Percentiles rank a stretch among this genome's conserved stretches.
phyloP scores from a whole-genome alignment of 2,329 filamentous ascomycete species.

The Colletotrichum gloeosporioides region DNA sequence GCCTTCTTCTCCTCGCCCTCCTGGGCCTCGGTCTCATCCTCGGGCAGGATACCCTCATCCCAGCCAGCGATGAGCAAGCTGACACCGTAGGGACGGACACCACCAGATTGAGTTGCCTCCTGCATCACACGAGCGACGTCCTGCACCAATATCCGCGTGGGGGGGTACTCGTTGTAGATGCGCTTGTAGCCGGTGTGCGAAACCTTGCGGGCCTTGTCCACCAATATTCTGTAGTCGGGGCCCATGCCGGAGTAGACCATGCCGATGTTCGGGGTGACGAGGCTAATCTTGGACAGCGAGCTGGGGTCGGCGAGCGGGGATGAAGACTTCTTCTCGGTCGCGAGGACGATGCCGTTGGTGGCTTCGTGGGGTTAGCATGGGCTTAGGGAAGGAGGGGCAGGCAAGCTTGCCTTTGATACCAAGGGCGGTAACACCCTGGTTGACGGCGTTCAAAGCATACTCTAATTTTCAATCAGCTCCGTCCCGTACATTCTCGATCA shows the following conservation, averaged over 20 bases:
- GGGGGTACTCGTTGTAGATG: slow-evolving; percentile 99
- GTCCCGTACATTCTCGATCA: no score
- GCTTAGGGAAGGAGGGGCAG: not conserved
- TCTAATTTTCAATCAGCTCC: slow-evolving; percentile 61
- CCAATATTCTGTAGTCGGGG: slow-evolving; percentile 95
- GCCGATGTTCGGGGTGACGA: slow-evolving; percentile 98
- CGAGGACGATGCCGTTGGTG: slow-evolving; percentile 97
- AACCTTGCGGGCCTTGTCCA: slow-evolving; percentile 97
- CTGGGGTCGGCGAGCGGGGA: slow-evolving; percentile 95
- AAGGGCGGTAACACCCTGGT: slow-evolving; percentile 97
- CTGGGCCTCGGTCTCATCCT: slow-evolving; percentile 64
- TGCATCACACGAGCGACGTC: slow-evolving; percentile 98
- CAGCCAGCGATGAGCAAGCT: slow-evolving; percentile 94
- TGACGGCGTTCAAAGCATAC: slow-evolving; percentile 98
- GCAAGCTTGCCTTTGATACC: slow-evolving; percentile 86
- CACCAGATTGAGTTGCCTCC: slow-evolving; percentile 96
- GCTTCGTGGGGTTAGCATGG: slow-evolving; percentile 57
- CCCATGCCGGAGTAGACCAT: slow-evolving; percentile 99
- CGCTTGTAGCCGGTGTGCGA: slow-evolving; percentile 99
- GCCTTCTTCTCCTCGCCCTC: slow-evolving; percentile 73
- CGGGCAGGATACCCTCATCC: slow-evolving; percentile 95
- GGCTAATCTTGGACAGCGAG: slow-evolving; percentile 95
- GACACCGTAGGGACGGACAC: slow-evolving; percentile 96
- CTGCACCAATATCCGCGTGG: slow-evolving; percentile 97
- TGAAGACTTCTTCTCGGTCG: slow-evolving; percentile 99